Base-by-base conservation (phyloP, 2,329 filamentous ascomycete genomes). In the Moelleriella libera region DNA sequence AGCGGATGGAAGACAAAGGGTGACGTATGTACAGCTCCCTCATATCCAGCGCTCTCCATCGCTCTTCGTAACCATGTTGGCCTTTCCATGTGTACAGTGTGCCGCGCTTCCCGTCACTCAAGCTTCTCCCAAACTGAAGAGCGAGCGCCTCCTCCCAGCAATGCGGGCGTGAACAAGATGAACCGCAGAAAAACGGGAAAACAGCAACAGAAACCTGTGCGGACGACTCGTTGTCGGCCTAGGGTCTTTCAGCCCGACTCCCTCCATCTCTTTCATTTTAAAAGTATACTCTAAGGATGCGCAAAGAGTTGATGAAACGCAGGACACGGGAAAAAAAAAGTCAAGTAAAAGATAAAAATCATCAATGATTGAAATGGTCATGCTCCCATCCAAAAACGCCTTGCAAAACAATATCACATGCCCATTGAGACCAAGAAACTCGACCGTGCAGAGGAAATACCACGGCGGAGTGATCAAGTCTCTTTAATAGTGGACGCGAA, bases 1-100 rank as follows among this genome's bases (percentile, higher is more conserved):
- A 28, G 2, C 51, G 47, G 32, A 37, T 8, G 32, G 12, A 37
- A 12, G 12, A 12, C 32, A 37, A 37, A 21, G 21, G 21, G 21
- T 21, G 44, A 41, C 45, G 43, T 45, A 47, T 48, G 44, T 48
- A 44, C 50, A 49, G 30, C 21, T 30, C 44, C 41, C 41, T 44
- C 41, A 48, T 50, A 51, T 53, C 51, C 51, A 53, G 50, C 43
- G 45, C 31, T 43, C 31, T 32, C 44, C 37, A 41, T 5, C 30
- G 10, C 32, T 37, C 32, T 12, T 37, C 32, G 32, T 37, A 37
- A 8, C 8, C 12, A 12, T 37, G 12, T 4, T 21, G 21, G 21
- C 21, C 21, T 21, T 21, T 21, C 21, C 21, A 21, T 21, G 21
- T 21, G 21, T 21, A 21, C 21, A 21, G 21, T 21, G 21, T 21